A percentile compares a stretch with the other conserved stretches of the same genome.
These are phyloP conservation scores for Chlorella vulgaris DNA, from an alignment of 139 green algal genomes.

Conservation along the genomic window DNA sequence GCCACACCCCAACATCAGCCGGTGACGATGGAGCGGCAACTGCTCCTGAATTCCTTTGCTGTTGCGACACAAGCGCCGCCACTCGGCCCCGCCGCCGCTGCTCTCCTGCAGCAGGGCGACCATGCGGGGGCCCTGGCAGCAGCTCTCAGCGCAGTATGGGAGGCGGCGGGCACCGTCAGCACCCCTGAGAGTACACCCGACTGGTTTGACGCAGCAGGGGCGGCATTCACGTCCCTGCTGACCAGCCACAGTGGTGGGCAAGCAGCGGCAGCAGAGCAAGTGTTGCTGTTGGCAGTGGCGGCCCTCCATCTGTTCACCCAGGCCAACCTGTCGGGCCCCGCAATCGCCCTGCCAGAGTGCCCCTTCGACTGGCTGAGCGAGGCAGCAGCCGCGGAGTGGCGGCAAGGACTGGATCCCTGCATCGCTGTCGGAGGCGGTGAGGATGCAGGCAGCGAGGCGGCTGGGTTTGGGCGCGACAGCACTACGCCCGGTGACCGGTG, in stretches of 20 bases:
- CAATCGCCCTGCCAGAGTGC: neutral
- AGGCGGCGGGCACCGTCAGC: neutral
- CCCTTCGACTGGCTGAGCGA: slow-evolving; percentile 10
- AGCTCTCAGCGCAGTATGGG: slow-evolving; percentile 1
- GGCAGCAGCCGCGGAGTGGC: neutral
- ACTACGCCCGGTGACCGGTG: slow-evolving; percentile 49
- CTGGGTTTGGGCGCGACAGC: slow-evolving; percentile 8
- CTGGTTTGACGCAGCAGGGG: slow-evolving; percentile 29
- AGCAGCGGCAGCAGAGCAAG: neutral
- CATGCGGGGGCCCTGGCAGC: neutral
- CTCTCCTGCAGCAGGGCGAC: slow-evolving; percentile 16
- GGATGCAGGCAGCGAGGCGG: neutral
- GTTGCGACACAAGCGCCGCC: neutral
- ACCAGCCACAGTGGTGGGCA: neutral
- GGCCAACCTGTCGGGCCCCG: slow-evolving; percentile 68
- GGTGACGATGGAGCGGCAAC: neutral
- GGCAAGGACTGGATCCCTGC: neutral
- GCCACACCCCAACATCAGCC: neutral
- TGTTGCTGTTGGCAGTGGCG: slow-evolving; percentile 32
- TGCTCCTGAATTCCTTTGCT: slow-evolving; percentile 26
- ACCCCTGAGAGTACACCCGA: slow-evolving; percentile 29
- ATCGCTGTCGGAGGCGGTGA: neutral
- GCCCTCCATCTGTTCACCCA: slow-evolving; percentile 68
- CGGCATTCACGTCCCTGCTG: neutral
- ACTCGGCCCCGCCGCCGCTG: neutral